Base-by-base conservation (phyloP, 2,329 filamentous ascomycete genomes). In the Incumbomyces lentus region DNA sequence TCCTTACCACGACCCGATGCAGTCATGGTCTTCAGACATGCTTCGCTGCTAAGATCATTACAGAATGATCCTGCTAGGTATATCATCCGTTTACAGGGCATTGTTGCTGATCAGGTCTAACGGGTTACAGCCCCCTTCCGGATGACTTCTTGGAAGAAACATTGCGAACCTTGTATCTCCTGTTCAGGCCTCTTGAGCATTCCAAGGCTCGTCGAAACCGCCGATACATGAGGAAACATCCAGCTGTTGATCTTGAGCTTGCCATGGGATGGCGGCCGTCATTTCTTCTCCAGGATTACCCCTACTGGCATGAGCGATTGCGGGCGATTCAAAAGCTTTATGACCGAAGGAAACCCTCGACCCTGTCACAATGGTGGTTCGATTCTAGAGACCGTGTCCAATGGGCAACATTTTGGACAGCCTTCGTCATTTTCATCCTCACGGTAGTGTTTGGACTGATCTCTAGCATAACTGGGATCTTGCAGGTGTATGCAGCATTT, bases 341-440 rank as follows among this genome's bases (percentile, higher is more conserved):
- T 38, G 36, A 62, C 52, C 39, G 59, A 52, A 40, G 54, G 39
- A 41, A 52, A 50, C 38, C 56, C 16, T 44, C 54, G 47, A 53
- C 39, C 0, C 31, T 64, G 2, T 53, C 50, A 1, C 58, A 64
- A 40, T 64, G 55, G 56, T 62, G 59, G 57, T 51, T 58, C 47
- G 61, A 64, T 40, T 44, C 57, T 7, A 44, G 61, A 6, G 62
- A 62, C 26, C 53, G 55, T 1, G 58, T 59, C 5, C 60, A 63
- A 38, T 60, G 59, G 56, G 61, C 58, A 33, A 63, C 58, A 7
- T 63, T 64, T 39, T 64, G 62, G 61, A 52, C 64, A 14, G 64
- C 60, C 2, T 49, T 62, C 7, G 17, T 58, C 2, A 58, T 62
- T 1, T 48, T 64, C 4, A 17, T 47, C 36, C 50, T 58, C 31